Base-by-base conservation (phyloP, 2,329 filamentous ascomycete genomes). In the Colletotrichum abscissum region DNA sequence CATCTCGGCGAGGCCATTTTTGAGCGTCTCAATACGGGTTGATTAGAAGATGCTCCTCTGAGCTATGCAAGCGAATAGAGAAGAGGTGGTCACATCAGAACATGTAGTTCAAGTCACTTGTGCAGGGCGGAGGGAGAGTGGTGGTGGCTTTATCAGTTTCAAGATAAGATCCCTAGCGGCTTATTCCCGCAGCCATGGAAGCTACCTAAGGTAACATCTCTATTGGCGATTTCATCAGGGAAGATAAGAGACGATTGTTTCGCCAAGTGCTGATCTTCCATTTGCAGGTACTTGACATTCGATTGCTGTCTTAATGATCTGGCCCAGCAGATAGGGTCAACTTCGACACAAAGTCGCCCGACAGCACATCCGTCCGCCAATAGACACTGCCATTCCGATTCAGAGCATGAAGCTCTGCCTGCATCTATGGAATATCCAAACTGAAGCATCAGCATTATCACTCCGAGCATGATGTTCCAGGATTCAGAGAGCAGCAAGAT, bases 1-100 rank as follows among this genome's bases (percentile, higher is more conserved):
- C 49, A 71, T 33, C 11, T 57, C 54, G 59, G 16, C 11, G 59
- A 30, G 16, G 30, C 35, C 54, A 58, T 73, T 59, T 49, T 24
- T n/a, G 55, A 24, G 8, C 22, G 22, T 22, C 8, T 19, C 1
- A 56, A 35, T 11, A 16, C 1, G 8, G 24, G 3, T 30, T 19
- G 22, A 42, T n/a, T 14, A 6, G 52, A 46, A 8, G 22, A 11
- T 28, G 49, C 14, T 7, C 19, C 7, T 26, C 33, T 12, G 49
- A 5, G 11, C 24, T 16, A 30, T 64, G 16, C 14, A 4, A 7
- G 28, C 28, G n/a, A 8, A 8, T 26, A n/a, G 19, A 7, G 19
- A 7, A n/a, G 30, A 49, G 42, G 19, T 49, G 42, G 42, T 22
- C 19, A 49, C 19, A 49, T 19, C 38, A 42, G 16, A 42, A 19